Conservation (phyloP, 805 yeast species). For the Saccharomycopsis oosterbeekiorum region DNA sequence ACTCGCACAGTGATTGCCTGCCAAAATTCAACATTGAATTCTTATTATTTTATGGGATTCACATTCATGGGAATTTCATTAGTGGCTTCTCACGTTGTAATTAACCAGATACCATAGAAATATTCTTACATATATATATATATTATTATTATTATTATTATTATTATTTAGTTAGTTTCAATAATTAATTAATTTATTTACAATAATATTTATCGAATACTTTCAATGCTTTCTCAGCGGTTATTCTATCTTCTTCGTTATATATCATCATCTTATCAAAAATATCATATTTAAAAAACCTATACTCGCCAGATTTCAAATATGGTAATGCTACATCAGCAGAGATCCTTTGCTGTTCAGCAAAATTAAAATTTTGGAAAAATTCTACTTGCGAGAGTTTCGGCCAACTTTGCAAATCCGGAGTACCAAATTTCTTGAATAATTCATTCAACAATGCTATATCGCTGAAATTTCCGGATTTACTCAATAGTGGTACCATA, state of each 20-base stretch:
- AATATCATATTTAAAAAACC: constrained; percentile 17
- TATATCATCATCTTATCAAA: constrained; percentile 38
- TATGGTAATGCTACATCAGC: constrained; percentile 27
- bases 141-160: too few species aligned
- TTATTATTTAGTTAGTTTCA: too few species aligned
- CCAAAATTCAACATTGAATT: background rate
- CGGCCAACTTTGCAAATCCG: constrained; percentile 35
- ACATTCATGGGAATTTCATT: too few species aligned
- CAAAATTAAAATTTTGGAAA: constrained; percentile 27
- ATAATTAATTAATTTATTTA: too few species aligned
- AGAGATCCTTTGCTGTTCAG: constrained; percentile 20
- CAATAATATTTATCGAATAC: background rate
- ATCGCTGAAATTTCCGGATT: constrained; percentile 39
- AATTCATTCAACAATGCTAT: constrained; percentile 47
- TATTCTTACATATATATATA: too few species aligned
- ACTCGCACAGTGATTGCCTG: background rate
- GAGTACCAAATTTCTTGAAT: constrained; percentile 54
- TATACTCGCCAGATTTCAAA: constrained; percentile 20
- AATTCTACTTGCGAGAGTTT: constrained; percentile 31
- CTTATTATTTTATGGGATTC: too few species aligned
- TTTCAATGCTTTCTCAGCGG: constrained; percentile 24
- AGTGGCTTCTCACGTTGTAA: too few species aligned
- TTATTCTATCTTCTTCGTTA: constrained; percentile 27
- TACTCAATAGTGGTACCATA: constrained; percentile 30
- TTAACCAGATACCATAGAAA: too few species aligned